Percentiles rank a stretch among this genome's conserved stretches.
These are phyloP conservation scores for Umbelopsis isabellina DNA, from an alignment of 192 early-diverging fungal species.

Conservation along the genomic window DNA sequence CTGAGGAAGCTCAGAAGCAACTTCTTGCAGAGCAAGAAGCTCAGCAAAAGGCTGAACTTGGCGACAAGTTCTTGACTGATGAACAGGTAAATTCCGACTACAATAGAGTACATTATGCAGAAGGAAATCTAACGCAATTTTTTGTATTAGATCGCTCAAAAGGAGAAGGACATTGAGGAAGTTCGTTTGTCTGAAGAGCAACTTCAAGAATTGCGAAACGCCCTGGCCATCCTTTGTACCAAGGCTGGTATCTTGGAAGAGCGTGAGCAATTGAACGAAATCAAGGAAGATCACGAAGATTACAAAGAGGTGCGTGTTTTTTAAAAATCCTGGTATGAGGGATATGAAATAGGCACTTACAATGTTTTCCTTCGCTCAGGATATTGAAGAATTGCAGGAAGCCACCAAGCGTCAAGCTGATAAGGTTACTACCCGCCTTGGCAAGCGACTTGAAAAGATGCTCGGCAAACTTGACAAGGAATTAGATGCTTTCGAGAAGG, in stretches of 20 bases:
- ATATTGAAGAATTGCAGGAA: slow-evolving; percentile 58
- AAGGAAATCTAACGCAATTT: not conserved
- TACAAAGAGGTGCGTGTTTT: slow-evolving; percentile 54
- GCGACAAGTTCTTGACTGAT: slow-evolving; percentile 19
- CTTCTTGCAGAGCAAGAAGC: slow-evolving; percentile 22
- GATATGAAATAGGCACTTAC: not conserved
- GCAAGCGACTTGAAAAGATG: slow-evolving; percentile 80
- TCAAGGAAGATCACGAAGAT: slow-evolving; percentile 64
- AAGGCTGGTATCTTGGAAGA: slow-evolving; percentile 64
- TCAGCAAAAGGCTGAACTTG: slow-evolving; percentile 13
- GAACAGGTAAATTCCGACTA: not conserved
- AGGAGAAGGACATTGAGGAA: slow-evolving; percentile 29
- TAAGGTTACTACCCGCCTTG: slow-evolving; percentile 61
- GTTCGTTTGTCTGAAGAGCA: slow-evolving; percentile 60
- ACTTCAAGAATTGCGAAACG: slow-evolving; percentile 59
- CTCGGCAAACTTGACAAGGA: slow-evolving; percentile 74
- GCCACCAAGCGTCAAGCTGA: slow-evolving; percentile 54
- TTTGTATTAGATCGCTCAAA: slow-evolving; percentile 6
- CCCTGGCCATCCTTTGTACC: slow-evolving; percentile 57
- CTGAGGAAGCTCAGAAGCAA: slow-evolving; percentile 54
- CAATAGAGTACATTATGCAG: no score
- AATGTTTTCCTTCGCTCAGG: slow-evolving; percentile 31
- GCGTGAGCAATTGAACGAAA: slow-evolving; percentile 62
- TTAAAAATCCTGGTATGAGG: not conserved
- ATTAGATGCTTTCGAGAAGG: slow-evolving; percentile 45